Base-by-base conservation (phyloP, 1,284 basidiomycete genomes). In the Chondrostereum purpureum region DNA sequence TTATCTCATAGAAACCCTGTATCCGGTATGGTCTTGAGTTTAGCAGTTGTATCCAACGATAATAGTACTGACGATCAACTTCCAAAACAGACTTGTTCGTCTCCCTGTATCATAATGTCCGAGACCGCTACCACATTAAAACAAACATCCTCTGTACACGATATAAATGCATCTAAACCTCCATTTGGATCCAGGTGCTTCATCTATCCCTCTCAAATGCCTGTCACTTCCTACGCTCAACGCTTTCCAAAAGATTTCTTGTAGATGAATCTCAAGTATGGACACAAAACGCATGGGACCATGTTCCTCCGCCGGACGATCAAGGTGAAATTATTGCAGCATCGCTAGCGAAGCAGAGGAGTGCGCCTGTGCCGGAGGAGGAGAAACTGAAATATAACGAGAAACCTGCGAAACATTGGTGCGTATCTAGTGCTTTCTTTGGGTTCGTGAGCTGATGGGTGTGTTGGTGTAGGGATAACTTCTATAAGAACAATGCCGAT, bases 201-300 rank as follows among this genome's bases (percentile, higher is more conserved):
- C 50, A 63, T 42, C 43, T 35, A 12, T 39, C 12, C 40, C 20
- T 14, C 16, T 20, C 24, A n/a, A 12, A 14, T 38, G 5, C 34
- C 36, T 1, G 22, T 23, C 41, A 35, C 20, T n/a, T n/a, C 23
- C 1, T 36, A 17, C 14, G 37, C 17, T 14, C 33, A 18, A 34
- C 21, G 22, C 18, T 20, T 38, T 20, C 21, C 19, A 18, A 24
- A 13, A 83, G 83, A 58, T 85, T 83, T 58, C 70, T 86, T 39
- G 81, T 73, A 40, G 67, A 78, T 16, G 71, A 78, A 40, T 59
- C 66, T 5, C 72, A 85, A 53, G 81, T 88, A 5, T 89, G 83
- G 80, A 70, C 72, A 23, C 80, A 87, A 47, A 88, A 89, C 53
- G 86, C 85, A 1, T 89, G 91, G 91, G 91, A 94, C 61, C 90